Conservation (phyloP, 495 filamentous ascomycete species). For the Lophiotrema nucula region DNA sequence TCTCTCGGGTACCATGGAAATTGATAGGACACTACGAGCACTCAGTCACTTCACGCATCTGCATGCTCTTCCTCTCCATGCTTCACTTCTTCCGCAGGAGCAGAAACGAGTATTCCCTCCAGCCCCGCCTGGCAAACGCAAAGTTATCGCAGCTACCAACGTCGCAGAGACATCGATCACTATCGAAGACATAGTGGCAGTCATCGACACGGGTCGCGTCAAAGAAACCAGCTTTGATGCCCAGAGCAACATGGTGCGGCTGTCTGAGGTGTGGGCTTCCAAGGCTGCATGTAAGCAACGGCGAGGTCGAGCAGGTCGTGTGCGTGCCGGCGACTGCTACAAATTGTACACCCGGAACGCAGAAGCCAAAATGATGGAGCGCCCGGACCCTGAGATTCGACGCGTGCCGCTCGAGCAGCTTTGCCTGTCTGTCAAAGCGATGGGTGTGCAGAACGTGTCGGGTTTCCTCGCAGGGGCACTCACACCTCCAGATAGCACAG, state of each 20-base stretch:
- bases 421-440: slow-evolving; percentile 88
- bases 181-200: slow-evolving; percentile 93
- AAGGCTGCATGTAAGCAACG: slow-evolving; percentile 93
- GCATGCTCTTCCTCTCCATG: slow-evolving; percentile 84
- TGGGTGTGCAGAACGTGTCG: slow-evolving; percentile 81
- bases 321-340: slow-evolving; percentile 87
- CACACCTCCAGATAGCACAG: slow-evolving; percentile 78
- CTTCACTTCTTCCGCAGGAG: slow-evolving; percentile 81
- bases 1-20: slow-evolving; percentile 83
- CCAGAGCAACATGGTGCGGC: slow-evolving; percentile 87
- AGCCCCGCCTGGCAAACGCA: slow-evolving; percentile 75
- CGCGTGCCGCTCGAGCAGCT: slow-evolving; percentile 92
- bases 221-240: slow-evolving; percentile 96
- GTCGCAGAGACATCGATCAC: slow-evolving; percentile 98
- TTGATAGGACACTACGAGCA: slow-evolving; percentile 70
- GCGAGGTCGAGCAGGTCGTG: slow-evolving; percentile 91
- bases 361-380: slow-evolving; percentile 81
- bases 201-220: slow-evolving; percentile 91
- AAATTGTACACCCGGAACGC: slow-evolving; percentile 88
- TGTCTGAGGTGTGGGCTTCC: slow-evolving; percentile 94
- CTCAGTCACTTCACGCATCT: slow-evolving; percentile 67
- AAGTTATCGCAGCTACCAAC: slow-evolving; percentile 92
- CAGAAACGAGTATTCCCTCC: slow-evolving; percentile 81
- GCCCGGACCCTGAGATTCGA: slow-evolving; percentile 90
- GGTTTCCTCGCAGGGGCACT: slow-evolving; percentile 81